Base-by-base conservation (phyloP, 2,329 filamentous ascomycete genomes). In the Pseudovirgaria hyperparasitica region DNA sequence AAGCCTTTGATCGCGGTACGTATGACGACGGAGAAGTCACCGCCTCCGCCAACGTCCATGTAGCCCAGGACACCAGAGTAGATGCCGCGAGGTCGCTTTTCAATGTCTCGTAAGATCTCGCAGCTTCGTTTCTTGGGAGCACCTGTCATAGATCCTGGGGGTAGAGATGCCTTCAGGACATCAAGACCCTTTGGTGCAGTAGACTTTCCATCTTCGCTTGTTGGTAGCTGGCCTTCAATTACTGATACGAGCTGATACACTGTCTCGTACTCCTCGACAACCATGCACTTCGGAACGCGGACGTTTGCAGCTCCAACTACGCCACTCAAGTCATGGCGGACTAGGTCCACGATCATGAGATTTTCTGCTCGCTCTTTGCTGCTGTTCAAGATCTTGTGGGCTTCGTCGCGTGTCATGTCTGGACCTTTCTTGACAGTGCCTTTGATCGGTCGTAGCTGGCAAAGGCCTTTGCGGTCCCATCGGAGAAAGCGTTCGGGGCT, bases 321-420 rank as follows among this genome's bases (percentile, higher is more conserved):
- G n/a, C 76, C 73, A 52, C 92, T 80, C 9, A 96, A 62, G 51
- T 96, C 87, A 46, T 96, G 87, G 1, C 87, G 72, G n/a, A 94
- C 90, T 1, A 96, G 65, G 51, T 96, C 87, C 3, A 93, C 86
- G 42, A 96, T 94, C 90, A 96, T 96, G 14, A 96, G 67, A 46
- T 96, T 96, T 59, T 96, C 87, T 1, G 87, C 87, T 42, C 82
- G 76, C 52, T 96, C 90, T 51, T 96, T 96, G 13, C 81, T 77
- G 0, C 82, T 69, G 31, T 77, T 72, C 9, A 94, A 68, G 20
- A 92, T 70, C 16, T 60, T 58, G 34, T 76, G 72, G 1, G 87
- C 86, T 42, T 80, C 68, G 5, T 65, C 68, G n/a, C 79, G 62
- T 0, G 78, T 90, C 19, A 77, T 72, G 2, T 62, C 63, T 1